Base-by-base conservation (phyloP, 768 basidiomycete genomes). In the Gymnopilus dilepis region DNA sequence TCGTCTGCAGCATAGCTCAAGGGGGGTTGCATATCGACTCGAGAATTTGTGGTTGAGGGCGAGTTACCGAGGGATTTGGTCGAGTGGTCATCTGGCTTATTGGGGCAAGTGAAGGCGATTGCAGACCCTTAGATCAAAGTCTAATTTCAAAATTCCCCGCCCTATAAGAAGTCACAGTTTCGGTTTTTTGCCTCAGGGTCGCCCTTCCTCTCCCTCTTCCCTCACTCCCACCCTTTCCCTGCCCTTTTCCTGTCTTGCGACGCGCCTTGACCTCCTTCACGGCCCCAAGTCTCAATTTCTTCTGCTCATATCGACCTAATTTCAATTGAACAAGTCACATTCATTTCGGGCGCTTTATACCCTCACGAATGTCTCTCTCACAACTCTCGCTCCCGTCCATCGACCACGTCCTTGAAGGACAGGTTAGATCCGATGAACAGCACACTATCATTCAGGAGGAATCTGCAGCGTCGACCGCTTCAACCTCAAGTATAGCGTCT, bases 281-380 rank as follows among this genome's bases (percentile, higher is more conserved):
- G 40, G 17, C 22, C 22, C 24, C 4, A 11, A 12, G 22, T 15
- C 43, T 13, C 21, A 41, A 7, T 47, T 47, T 8, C 6, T 11
- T 8, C 43, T 12, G 4, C 22, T 12, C 15, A 2, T 7, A 13
- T 26, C 19, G 17, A n/a, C 43, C 24, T 47, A 13, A 5, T 15
- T 31, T 50, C 11, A n/a, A 50, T 17, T 9, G 4, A 17, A n/a
- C 28, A 8, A 28, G 15, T 28, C 30, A 50, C 47, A 50, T 8
- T 50, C 47, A n/a, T 19, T 50, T 28, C 26, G 26, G 30, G 28
- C 47, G 2, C 12, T 8, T n/a, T 19, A 30, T 31, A 50, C 17
- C 43, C 51, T 52, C 31, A 19, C 19, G n/a, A 19, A 52, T 54
- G 52, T 54, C 52, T n/a, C 37, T 40, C 38, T 38, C 52, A 7